Evolutionary conservation across 306 rosid genomes (phyloP).

Genomic region (Citrullus amarus): DNA sequence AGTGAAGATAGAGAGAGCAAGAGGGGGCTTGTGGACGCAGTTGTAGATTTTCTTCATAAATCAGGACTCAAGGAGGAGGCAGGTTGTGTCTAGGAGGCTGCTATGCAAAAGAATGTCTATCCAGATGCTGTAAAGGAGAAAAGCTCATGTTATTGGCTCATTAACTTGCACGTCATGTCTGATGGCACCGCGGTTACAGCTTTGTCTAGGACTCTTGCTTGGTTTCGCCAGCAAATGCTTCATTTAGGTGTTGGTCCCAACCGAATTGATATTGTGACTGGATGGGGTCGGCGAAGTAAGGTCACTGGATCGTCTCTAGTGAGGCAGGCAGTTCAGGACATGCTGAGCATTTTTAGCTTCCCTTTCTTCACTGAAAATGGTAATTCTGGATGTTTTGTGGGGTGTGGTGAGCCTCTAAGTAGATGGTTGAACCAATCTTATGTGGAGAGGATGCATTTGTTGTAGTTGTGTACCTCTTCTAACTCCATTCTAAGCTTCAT

Average conservation of each 20-base stretch:
- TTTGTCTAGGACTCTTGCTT: constrained; percentile 76
- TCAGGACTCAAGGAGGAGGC: constrained; percentile 98
- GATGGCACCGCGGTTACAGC: constrained; percentile 94
- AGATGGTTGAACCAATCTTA: constrained; percentile 69
- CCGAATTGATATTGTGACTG: constrained; percentile 85
- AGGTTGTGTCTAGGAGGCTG: constrained; percentile 93
- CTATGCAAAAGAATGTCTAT: constrained; percentile 67
- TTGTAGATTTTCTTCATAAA: constrained; percentile 92
- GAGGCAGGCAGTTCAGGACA: constrained; percentile 76
- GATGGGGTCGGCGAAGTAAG: constrained; percentile 92
- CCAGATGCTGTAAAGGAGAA: constrained; percentile 83
- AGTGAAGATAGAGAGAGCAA: constrained; percentile 89
- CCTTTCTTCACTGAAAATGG: constrained; percentile 87
- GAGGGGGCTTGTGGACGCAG: constrained; percentile 95
- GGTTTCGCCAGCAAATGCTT: constrained; percentile 77
- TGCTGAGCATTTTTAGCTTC: constrained; percentile 50
- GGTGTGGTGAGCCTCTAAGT: constrained; percentile 85
- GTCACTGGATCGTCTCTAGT: constrained; percentile 81
- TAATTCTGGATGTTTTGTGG: constrained; percentile 80
- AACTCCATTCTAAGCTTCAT: neutral
- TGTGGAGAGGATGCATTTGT: constrained; percentile 85
- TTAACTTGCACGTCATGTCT: constrained; percentile 93
- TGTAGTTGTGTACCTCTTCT: constrained; percentile 21
- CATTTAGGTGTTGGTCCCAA: constrained; percentile 50
- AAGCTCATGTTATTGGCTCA: constrained; percentile 80